These are phyloP conservation scores for Babesia sp. DNA, from an alignment of 169 alveolate genomes.

Conservation along the genomic window DNA sequence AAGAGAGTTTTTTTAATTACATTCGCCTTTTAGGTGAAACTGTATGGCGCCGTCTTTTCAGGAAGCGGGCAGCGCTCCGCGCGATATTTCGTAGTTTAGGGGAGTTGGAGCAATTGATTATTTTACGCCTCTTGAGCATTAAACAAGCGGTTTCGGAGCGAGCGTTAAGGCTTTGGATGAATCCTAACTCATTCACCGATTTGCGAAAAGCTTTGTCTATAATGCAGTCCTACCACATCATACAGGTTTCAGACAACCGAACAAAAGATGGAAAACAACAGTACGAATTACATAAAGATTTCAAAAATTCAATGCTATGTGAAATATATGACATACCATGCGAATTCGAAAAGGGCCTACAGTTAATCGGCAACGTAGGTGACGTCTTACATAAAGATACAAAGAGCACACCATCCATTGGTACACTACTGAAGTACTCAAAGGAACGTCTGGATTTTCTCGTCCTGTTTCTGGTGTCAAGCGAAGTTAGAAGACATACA, in stretches of 20 bases:
- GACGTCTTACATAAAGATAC: background rate
- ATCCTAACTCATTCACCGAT: constrained; percentile 70
- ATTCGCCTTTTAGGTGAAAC: constrained; percentile 50
- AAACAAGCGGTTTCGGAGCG: constrained; percentile 84
- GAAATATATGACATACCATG: constrained; percentile 18
- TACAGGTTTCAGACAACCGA: constrained; percentile 46
- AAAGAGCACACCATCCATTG: constrained; percentile 1
- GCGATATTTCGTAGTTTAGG: constrained; percentile 75
- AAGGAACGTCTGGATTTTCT: constrained; percentile 50
- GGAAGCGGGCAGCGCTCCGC: constrained; percentile 37
- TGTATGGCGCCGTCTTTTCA: constrained; percentile 58
- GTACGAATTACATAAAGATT: constrained; percentile 43
- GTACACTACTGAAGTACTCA: constrained; percentile 32
- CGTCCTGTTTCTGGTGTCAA: constrained; percentile 44
- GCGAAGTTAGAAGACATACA: constrained; percentile 31
- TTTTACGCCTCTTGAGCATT: constrained; percentile 74
- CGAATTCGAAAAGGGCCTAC: constrained; percentile 26
- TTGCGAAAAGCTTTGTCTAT: constrained; percentile 62
- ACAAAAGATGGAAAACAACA: constrained; percentile 68
- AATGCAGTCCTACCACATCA: constrained; percentile 57
- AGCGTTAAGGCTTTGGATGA: constrained; percentile 83
- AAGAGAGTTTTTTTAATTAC: constrained; percentile 48
- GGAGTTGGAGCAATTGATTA: constrained; percentile 77
- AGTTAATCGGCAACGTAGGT: constrained; percentile 2
- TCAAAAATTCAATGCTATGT: constrained; percentile 33